Evolutionary conservation across 2,329 filamentous ascomycete species (phyloP), one percentile per base, ranked within the genome.

Genomic region (Arthrobotrys iridis): DNA sequence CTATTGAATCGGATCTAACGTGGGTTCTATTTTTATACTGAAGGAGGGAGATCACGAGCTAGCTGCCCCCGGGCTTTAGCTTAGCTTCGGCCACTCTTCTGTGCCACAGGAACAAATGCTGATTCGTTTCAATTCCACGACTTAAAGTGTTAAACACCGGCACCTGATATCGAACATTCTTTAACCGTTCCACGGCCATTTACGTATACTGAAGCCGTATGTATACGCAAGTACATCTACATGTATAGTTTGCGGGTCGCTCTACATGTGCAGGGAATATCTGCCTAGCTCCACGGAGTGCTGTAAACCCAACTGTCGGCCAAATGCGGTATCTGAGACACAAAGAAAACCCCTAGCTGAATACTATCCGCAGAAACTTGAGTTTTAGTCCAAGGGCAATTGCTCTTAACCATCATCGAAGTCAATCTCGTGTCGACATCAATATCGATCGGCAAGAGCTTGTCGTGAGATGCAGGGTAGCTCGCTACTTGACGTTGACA

Each of bases 21-120:
- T 74, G 70, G 60, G 60, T 74, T 74, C 70, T 74, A 74, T 74
- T 74, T 74, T 74, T 70, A 68, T 20, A 22, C 28, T 13, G 41
- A 55, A 22, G 4, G 8, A 6, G 18, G 10, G 18, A 43, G 41
- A 68, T 68, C 50, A 59, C 64, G 41, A 71, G 57, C 26, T 40
- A 50, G 15, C 15, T 35, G 30, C 10, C 48, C 63, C 43, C n/a
- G 43, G 26, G 18, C 30, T 15, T n/a, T n/a, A n/a, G n/a, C 33
- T 28, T 15, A 18, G 13, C 7, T 50, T 60, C 64, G 10, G 15
- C 55, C 35, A 3, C 10, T 43, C 41, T 60, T 43, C 41, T 37
- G 50, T 72, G 59, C 50, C 48, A 65, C 58, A 41, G 35, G 52
- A 33, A 59, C 41, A 24, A 24, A 41, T n/a, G 41, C 52, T 20